These are phyloP conservation scores for Tolypocladium album DNA, from an alignment of 2,329 filamentous ascomycete genomes.

Conservation along the genomic window DNA sequence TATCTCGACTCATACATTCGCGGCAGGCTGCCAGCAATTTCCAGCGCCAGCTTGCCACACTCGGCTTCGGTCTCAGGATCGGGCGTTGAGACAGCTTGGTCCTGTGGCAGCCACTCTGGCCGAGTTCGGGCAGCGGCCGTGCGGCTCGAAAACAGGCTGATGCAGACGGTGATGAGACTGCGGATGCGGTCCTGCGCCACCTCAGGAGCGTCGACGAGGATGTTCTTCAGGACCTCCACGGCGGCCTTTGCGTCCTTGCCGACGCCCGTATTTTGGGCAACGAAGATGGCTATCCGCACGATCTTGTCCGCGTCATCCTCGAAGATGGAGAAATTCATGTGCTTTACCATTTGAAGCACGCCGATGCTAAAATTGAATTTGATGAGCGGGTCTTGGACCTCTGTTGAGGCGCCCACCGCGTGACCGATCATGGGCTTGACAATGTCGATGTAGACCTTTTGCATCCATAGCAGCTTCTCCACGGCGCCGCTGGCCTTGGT, in stretches of 20 bases:
- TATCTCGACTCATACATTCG: conserved; percentile 35
- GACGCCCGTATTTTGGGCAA: conserved; percentile 28
- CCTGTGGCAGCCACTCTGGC: conserved; percentile 19
- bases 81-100: conserved; percentile 7
- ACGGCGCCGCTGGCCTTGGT: conserved; percentile 29
- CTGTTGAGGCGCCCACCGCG: conserved; percentile 23
- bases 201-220: conserved; percentile 34
- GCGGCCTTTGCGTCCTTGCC: conserved; percentile 35
- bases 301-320: conserved; percentile 37
- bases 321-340: conserved; percentile 40
- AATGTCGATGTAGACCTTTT: conserved; percentile 37
- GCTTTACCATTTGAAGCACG: conserved; percentile 36
- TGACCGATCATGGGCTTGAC: conserved; percentile 32
- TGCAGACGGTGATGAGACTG: conserved; percentile 35
- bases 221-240: conserved; percentile 34
- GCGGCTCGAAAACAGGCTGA: conserved; percentile 24
- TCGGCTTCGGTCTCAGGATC: conserved; percentile 14
- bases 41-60: conserved; percentile 36
- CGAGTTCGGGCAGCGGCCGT: conserved; percentile 11
- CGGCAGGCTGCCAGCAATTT: conserved; percentile 37
- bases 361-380: conserved; percentile 34
- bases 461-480: conserved; percentile 34
- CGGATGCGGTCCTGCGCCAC: conserved; percentile 36
- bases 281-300: conserved; percentile 36
- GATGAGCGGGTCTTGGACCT: conserved; percentile 14